Conservation (phyloP, 2,329 filamentous ascomycete species). For the Myriosclerotinia scirpicola region DNA sequence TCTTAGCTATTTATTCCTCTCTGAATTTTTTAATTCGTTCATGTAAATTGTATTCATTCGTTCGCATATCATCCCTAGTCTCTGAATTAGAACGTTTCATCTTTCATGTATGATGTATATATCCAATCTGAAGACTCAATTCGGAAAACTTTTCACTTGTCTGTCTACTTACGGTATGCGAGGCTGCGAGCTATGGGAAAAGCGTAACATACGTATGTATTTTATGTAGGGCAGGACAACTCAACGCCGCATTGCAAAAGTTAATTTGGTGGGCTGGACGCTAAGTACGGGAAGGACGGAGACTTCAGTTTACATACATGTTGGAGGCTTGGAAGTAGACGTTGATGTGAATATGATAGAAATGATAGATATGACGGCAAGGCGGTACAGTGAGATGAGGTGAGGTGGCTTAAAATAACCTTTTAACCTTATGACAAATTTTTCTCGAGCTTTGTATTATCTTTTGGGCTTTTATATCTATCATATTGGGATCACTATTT, state of each 20-base stretch:
- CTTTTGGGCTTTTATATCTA: constrained; percentile 8
- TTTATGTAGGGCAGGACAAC: constrained; percentile 15
- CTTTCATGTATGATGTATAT: constrained; percentile 11
- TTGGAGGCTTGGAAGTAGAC: background rate
- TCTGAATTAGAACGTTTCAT: constrained; percentile 12
- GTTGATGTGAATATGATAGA: background rate
- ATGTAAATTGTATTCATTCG: background rate
- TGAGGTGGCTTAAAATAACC: background rate
- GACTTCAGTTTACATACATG: background rate
- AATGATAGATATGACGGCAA: constrained; percentile 2
- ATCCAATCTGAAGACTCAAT: constrained; percentile 13
- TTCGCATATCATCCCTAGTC: background rate
- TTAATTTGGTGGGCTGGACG: constrained; percentile 1
- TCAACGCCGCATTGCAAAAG: constrained; percentile 14
- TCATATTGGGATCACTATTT: constrained; percentile 12
- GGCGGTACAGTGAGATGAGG: background rate
- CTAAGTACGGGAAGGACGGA: constrained; percentile 1
- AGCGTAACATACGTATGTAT: constrained; percentile 12
- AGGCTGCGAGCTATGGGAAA: constrained; percentile 4
- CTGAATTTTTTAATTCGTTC: constrained; percentile 16
- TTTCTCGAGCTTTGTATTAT: background rate
- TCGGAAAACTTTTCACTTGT: constrained; percentile 11
- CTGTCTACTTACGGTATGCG: background rate
- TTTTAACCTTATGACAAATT: background rate
- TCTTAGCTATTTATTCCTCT: background rate